Evolutionary conservation across 768 basidiomycete genomes (phyloP).

Genomic region (Auricularia sp.): DNA sequence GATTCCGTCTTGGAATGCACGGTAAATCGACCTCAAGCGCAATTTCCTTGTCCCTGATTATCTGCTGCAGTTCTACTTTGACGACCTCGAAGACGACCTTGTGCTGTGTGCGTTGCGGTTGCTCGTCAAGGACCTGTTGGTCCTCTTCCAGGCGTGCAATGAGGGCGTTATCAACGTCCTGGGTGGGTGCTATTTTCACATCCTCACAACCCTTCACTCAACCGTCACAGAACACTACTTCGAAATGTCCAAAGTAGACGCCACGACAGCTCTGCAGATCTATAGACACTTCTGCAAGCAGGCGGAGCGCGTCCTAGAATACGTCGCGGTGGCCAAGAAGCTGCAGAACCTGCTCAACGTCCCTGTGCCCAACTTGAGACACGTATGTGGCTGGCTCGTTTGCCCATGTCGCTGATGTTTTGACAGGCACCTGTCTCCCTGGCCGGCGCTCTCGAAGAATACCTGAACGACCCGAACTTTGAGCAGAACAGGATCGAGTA

Average conservation of each 20-base stretch:
- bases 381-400: slow-evolving; percentile 26
- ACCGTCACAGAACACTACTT: slow-evolving; percentile 66
- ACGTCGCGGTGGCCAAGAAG: slow-evolving; percentile 83
- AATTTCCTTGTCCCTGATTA: slow-evolving; percentile 2
- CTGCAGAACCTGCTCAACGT: slow-evolving; percentile 89
- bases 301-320: slow-evolving; percentile 84
- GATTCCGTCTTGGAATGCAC: slow-evolving; percentile 80
- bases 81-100: slow-evolving; percentile 87
- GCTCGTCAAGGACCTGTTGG: slow-evolving; percentile 91
- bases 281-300: slow-evolving; percentile 94
- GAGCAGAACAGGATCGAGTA: slow-evolving; percentile 93
- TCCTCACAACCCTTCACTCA: slow-evolving; percentile 13
- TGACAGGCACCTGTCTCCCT: slow-evolving; percentile 84
- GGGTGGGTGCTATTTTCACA: slow-evolving; percentile 8
- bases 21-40: slow-evolving; percentile 38
- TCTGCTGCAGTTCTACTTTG: slow-evolving; percentile 70
- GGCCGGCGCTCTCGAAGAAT: slow-evolving; percentile 90
- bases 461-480: slow-evolving; percentile 92
- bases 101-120: slow-evolving; percentile 81
- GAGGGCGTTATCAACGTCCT: slow-evolving; percentile 67
- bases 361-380: slow-evolving; percentile 87
- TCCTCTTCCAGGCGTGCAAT: slow-evolving; percentile 92
- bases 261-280: slow-evolving; percentile 68
- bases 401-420: not conserved
- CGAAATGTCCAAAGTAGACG: slow-evolving; percentile 95